Conservation (phyloP, 805 yeast genomes). For the Candida ovalis region DNA sequence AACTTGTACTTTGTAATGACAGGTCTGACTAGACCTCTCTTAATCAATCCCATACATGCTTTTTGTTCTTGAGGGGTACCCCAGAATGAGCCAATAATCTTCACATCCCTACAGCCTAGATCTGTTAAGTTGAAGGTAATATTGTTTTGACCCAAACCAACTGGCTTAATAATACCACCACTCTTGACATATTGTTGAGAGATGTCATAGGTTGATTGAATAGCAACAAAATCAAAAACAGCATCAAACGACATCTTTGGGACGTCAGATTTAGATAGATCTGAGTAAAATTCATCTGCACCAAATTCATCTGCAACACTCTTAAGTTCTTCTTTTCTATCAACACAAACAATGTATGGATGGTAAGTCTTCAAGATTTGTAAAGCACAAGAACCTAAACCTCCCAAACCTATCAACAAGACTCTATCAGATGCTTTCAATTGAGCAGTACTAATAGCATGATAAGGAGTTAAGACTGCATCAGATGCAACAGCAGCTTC, state of each 20-base stretch:
- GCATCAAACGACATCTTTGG: conserved; percentile 35
- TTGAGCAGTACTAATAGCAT: conserved; percentile 29
- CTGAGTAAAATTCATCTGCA: conserved; percentile 39
- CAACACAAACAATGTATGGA: conserved; percentile 16
- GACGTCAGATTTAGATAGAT: conserved; percentile 25
- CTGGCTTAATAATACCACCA: conserved; percentile 38
- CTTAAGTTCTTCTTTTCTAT: conserved; percentile 27
- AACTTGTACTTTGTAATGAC: conserved; percentile 29
- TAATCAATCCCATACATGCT: conserved; percentile 41
- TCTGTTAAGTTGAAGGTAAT: conserved; percentile 32
- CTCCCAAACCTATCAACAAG: conserved; percentile 32
- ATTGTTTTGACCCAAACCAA: conserved; percentile 39
- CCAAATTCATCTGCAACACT: conserved; percentile 33
- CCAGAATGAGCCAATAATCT: conserved; percentile 38
- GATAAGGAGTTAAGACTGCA: conserved; percentile 33
- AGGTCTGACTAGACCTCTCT: conserved; percentile 38
- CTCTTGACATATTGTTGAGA: conserved; percentile 31
- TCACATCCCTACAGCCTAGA: conserved; percentile 39
- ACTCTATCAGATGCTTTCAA: conserved; percentile 23
- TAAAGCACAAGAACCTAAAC: conserved; percentile 31
- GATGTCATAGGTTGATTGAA: conserved; percentile 19
- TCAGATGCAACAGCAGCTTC: conserved; percentile 33
- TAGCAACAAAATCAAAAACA: conserved; percentile 25
- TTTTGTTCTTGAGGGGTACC: conserved; percentile 42
- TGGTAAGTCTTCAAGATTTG: conserved; percentile 27